These are phyloP conservation scores for Skeletonema marinoi DNA, from an alignment of 108 stramenopile species.

Conservation along the genomic window DNA sequence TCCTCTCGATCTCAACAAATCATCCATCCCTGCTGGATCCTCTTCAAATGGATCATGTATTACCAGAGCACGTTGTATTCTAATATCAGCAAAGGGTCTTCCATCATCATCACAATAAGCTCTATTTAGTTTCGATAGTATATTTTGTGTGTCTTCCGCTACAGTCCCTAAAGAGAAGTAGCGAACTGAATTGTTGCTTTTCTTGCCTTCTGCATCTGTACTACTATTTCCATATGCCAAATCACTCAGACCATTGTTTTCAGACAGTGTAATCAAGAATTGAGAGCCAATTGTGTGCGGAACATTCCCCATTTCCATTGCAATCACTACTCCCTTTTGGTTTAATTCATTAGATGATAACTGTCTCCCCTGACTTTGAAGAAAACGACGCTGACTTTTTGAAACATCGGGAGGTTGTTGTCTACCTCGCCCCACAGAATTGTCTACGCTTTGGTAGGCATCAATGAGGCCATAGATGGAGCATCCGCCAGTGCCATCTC, in stretches of 20 bases:
- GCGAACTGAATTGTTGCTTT: constrained; percentile 36
- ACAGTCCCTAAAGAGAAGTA: constrained; percentile 89
- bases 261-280: constrained; percentile 91
- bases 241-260: constrained; percentile 72
- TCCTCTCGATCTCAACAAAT: constrained; percentile 35
- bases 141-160: constrained; percentile 87
- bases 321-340: constrained; percentile 73
- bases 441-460: constrained; percentile 12
- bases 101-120: constrained; percentile 91
- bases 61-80: constrained; percentile 89
- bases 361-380: constrained; percentile 67
- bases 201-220: constrained; percentile 29
- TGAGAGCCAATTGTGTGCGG: constrained; percentile 89
- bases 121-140: constrained; percentile 83
- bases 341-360: constrained; percentile 60
- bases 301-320: constrained; percentile 68
- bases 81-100: constrained; percentile 94
- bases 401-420: constrained; percentile 27
- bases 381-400: constrained; percentile 55
- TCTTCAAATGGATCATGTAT: constrained; percentile 93
- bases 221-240: constrained; percentile 5
- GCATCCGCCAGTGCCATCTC: constrained; percentile 93
- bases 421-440: background rate
- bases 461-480: constrained; percentile 79
- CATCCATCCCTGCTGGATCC: constrained; percentile 72